Evolutionary conservation across 257 asterid genomes (phyloP), one percentile per base, ranked within the genome.

Genomic region (Phtheirospermum japonicum): DNA sequence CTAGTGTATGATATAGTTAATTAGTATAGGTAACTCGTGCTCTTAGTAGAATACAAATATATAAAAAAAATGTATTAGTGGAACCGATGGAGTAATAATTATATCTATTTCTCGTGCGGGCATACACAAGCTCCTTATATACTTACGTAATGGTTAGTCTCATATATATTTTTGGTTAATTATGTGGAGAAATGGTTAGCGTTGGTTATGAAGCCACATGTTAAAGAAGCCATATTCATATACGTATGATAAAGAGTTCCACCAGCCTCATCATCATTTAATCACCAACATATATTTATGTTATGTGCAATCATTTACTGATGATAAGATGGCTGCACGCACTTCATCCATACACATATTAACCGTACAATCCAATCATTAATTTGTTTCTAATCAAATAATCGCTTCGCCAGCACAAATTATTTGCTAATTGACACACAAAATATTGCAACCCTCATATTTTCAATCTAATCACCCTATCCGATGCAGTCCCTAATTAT

Each of bases 401-500:
- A 37, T 31, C 13, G 14, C 20, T 19, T 57, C 61, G n/a, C 48
- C 66, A 57, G 13, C 65, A 36, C 70, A 23, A 64, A 71, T 64
- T 57, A 64, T 71, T 63, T 36, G 75, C 52, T 23, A 23, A 23
- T 57, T 48, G 70, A 70, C 56, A 63, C 0, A 13, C n/a, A n/a
- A n/a, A 70, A 70, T 70, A 46, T 10, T 5, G 23, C 53, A 30
- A 54, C 37, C 17, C 18, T 59, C 33, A 43, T 32, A 7, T 37
- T n/a, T 23, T 23, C 28, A 23, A 23, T 23, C 28, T 23, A 23
- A 23, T 23, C 28, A n/a, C n/a, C n/a, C n/a, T n/a, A n/a, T n/a
- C n/a, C n/a, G n/a, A n/a, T n/a, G n/a, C n/a, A n/a, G n/a, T n/a
- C n/a, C n/a, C n/a, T n/a, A n/a, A n/a, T n/a, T n/a, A n/a, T n/a